Conservation (phyloP, 805 yeast genomes). For the Ogataea angusta region DNA sequence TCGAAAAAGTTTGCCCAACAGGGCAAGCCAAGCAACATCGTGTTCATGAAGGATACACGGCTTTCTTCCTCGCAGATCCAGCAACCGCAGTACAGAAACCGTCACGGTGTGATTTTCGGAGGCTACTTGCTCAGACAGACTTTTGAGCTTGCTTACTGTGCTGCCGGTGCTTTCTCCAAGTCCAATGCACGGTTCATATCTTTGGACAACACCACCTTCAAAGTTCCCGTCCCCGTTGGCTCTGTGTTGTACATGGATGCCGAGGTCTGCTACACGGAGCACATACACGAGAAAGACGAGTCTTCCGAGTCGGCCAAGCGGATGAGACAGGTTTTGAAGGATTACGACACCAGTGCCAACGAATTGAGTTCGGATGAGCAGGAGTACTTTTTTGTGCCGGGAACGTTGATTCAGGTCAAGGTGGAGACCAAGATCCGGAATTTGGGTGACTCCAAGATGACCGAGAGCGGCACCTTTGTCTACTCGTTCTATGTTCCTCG, state of each 20-base stretch:
- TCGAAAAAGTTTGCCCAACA: conserved; percentile 37
- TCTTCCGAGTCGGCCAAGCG: conserved; percentile 23
- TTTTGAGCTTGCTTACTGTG: conserved; percentile 89
- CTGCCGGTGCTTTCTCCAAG: conserved; percentile 84
- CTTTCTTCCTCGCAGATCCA: conserved; percentile 77
- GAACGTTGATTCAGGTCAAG: conserved; percentile 84
- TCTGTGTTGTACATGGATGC: conserved; percentile 82
- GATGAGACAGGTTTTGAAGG: conserved; percentile 32
- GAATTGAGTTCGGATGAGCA: conserved; percentile 45
- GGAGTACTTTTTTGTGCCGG: conserved; percentile 69
- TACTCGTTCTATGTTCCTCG: conserved; percentile 85
- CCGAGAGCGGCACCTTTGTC: conserved; percentile 82
- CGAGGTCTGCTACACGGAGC: conserved; percentile 82
- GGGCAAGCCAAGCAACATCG: conserved; percentile 47
- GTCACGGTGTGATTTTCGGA: conserved; percentile 94
- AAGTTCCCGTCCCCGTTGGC: conserved; percentile 95
- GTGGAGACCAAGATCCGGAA: conserved; percentile 79
- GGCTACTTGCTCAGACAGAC: conserved; percentile 91
- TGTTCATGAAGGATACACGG: conserved; percentile 68
- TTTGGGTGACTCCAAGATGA: conserved; percentile 47
- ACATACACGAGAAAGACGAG: conserved; percentile 44
- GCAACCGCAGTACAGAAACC: conserved; percentile 96
- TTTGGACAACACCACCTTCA: conserved; percentile 85
- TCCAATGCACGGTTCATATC: conserved; percentile 87
- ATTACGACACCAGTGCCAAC: conserved; percentile 60